Evolutionary conservation across 2,329 filamentous ascomycete genomes (phyloP), one percentile per base, ranked within the genome.

Genomic region (Microsporum audouinii): DNA sequence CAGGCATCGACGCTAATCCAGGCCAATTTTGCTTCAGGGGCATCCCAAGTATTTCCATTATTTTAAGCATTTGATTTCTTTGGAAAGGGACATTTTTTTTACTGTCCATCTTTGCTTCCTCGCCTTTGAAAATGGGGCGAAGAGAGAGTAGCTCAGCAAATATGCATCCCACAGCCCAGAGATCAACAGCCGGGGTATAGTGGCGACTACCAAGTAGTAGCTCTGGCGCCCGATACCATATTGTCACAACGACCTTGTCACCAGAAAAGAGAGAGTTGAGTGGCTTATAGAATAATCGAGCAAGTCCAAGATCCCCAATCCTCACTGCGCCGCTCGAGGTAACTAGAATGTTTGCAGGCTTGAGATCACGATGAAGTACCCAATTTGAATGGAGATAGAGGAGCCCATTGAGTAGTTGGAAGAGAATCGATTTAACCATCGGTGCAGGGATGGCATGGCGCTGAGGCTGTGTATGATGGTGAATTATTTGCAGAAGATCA

Each of bases 21-120:
- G 91, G 89, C 94, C 94, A 99, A 31, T 85, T 84, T 57, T 95
- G 89, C 69, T 92, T 92, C 5, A 84, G 89, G 0, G 94, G 94
- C 66, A 96, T 78, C 34, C 94, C 94, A 78, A 99, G 87, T 64
- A 99, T 91, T 71, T 99, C 94, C 41, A 96, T 89, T 68, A 99
- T 99, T 76, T 96, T 96, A 71, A 94, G 90, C 92, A 99, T 97
- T 76, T 99, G 94, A 69, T 96, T 96, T 12, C 91, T 84, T 74
- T 99, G 94, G 68, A 99, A 99, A 0, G 94, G 94, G 0, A 97
- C 91, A 0, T 89, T 94, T 77, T 97, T 97, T 75, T 99, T 99
- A 68, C 84, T 89, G 74, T 99, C 94, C 88, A 97, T 96, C 76
- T 99, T 99, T 14, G 94, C 94, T 75, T 99, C 94, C 71, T 99